A percentile compares a stretch with the other conserved stretches of the same genome.
These are phyloP conservation scores for Teunomyces panamensis DNA, from an alignment of 805 yeast species.

Conservation along the genomic window DNA sequence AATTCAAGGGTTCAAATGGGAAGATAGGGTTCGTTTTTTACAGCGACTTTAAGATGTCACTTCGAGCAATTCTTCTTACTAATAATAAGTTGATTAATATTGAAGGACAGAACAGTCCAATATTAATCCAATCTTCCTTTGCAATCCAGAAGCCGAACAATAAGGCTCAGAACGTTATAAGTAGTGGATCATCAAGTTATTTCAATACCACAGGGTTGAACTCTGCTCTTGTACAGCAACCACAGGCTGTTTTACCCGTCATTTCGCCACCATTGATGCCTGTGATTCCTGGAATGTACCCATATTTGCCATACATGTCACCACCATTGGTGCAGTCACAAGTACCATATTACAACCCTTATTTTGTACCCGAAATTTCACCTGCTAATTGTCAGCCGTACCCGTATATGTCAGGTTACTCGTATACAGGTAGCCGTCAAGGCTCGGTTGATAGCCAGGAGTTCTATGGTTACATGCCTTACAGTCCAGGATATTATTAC, in stretches of 20 bases:
- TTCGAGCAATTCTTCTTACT: conserved; percentile 55
- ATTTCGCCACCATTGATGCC: background rate
- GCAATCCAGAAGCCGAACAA: conserved; percentile 33
- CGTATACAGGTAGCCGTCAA: background rate
- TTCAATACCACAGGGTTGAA: background rate
- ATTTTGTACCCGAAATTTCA: conserved; percentile 2
- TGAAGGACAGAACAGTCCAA: conserved; percentile 13
- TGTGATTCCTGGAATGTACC: background rate
- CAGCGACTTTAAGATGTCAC: conserved; percentile 54
- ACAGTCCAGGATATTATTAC: background rate
- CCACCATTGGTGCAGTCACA: conserved; percentile 1
- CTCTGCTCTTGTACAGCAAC: background rate
- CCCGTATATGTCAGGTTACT: background rate
- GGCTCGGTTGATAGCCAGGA: background rate
- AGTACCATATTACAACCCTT: conserved; percentile 11
- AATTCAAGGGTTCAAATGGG: conserved; percentile 5
- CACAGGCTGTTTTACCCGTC: background rate
- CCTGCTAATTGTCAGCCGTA: background rate
- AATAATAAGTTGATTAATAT: conserved; percentile 32
- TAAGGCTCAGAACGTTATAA: background rate
- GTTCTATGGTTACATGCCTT: background rate
- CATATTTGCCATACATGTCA: background rate
- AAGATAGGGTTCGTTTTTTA: conserved; percentile 63
- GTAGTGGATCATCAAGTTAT: background rate
- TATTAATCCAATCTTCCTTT: conserved; percentile 36